Evolutionary conservation across 2,329 filamentous ascomycete genomes (phyloP), one percentile per base, ranked within the genome.

Genomic region (Nothopassalora personata): DNA sequence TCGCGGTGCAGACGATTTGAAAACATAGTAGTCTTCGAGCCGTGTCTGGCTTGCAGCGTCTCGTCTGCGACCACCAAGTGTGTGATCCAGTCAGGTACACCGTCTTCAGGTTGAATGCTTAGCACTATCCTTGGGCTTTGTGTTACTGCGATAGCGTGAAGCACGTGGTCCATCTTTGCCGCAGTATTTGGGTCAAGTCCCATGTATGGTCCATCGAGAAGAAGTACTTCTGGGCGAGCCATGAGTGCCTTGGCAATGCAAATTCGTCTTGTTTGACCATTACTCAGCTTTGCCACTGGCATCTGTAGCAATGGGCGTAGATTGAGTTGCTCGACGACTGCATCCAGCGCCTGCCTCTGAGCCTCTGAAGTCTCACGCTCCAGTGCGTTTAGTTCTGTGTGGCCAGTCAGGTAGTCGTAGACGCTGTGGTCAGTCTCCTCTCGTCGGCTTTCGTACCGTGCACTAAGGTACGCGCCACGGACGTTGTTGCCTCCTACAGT

Each of bases 171-270:
- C 65, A 97, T 76, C 1, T 83, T 83, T 11, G 82, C 80, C 11
- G 90, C 83, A 0, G 91, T 95, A 5, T 86, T 87, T 13, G 93
- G 94, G 73, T 97, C 94, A 15, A 99, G 79, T 0, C 94, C 93
- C 89, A 97, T 96, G 70, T 97, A 97, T 1, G 94, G 93, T 68
- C 96, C 93, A 74, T 99, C 94, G 2, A 96, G 79, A 54, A 97
- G 79, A 61, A 99, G 71, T 10, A 96, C 81, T 73, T 95, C 89
- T 0, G 94, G 94, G 54, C 82, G 82, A 6, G 80, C 85, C 59
- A 97, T 79, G 53, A 99, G 76, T 0, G 92, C 91, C 67, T 91
- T 89, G 1, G 91, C 94, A 66, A 99, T 96, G 62, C 90, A 85
- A 7, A 93, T 89, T 56, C 94, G 80, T 63, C 93, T 81, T 6